Conservation (phyloP, 139 green algal genomes). For the Chlorella sp. region DNA sequence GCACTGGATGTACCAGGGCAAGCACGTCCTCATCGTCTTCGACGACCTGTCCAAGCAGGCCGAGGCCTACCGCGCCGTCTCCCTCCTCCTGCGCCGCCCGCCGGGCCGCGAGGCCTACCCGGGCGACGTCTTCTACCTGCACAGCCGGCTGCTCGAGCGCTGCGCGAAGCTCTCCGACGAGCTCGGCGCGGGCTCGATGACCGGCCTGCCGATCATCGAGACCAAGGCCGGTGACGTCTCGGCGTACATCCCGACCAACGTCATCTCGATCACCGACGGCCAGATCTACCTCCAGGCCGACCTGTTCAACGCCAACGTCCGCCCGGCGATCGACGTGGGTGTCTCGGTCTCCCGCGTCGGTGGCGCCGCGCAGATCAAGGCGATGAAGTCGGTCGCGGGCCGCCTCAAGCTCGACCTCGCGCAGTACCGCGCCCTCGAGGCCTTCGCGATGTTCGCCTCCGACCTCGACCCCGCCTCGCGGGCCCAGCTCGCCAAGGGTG, state of each 20-base stretch:
- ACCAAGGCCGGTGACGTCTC: conserved; percentile 78
- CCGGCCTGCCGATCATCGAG: conserved; percentile 85
- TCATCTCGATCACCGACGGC: conserved; percentile 89
- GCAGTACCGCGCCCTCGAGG: conserved; percentile 85
- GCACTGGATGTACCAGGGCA: conserved; percentile 46
- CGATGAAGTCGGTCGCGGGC: conserved; percentile 77
- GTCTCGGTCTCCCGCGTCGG: conserved; percentile 81
- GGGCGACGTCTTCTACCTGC: conserved; percentile 88
- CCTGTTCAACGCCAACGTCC: conserved; percentile 88
- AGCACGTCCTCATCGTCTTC: conserved; percentile 84
- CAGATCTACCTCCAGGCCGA: conserved; percentile 90
- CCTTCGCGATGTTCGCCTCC: conserved; percentile 88
- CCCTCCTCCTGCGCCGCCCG: conserved; percentile 80
- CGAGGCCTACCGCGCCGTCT: conserved; percentile 90
- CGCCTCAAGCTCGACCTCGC: conserved; percentile 76
- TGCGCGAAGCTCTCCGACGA: conserved; percentile 70
- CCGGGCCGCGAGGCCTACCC: conserved; percentile 85
- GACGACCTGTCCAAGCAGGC: conserved; percentile 90
- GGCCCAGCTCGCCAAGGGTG: conserved; percentile 81
- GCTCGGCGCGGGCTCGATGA: conserved; percentile 65
- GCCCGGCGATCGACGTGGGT: conserved; percentile 85
- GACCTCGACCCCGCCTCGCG: conserved; percentile 85
- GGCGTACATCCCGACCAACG: conserved; percentile 88
- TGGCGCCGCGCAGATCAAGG: conserved; percentile 79
- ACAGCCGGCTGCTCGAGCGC: conserved; percentile 78